Conservation (phyloP, 2,329 filamentous ascomycete species). For the Laburnicola sp. region DNA sequence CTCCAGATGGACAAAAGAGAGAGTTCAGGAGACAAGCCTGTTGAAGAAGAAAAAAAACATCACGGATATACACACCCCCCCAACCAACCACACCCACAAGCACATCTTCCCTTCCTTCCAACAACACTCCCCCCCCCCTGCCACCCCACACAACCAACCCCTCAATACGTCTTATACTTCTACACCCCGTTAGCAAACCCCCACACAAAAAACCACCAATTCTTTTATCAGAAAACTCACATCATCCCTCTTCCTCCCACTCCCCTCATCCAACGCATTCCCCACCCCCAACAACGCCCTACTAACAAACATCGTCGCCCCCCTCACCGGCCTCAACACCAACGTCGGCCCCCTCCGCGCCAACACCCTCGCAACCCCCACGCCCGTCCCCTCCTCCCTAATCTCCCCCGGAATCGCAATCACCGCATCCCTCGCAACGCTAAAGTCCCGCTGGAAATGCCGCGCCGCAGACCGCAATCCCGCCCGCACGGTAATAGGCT, state of each 20-base stretch:
- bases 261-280: constrained; percentile 83
- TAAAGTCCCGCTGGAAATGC: constrained; percentile 82
- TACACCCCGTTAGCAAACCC: no score
- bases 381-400: constrained; percentile 80
- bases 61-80: no score
- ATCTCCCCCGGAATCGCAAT: constrained; percentile 92
- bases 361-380: constrained; percentile 77
- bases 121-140: no score
- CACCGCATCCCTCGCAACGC: constrained; percentile 84
- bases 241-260: constrained; percentile 81
- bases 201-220: no score
- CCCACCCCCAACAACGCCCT: constrained; percentile 90
- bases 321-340: constrained; percentile 86
- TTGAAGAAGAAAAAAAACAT: no score
- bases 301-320: constrained; percentile 83
- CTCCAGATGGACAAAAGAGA: no score
- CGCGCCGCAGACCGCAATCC: constrained; percentile 81
- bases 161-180: no score
- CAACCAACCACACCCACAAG: no score
- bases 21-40: no score
- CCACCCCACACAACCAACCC: no score
- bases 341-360: constrained; percentile 86
- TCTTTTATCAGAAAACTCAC: constrained; percentile 60
- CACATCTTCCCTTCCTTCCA: no score
- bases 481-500: constrained; percentile 85